phyloP scores from a whole-genome alignment of 768 basidiomycete species.

The Trametes cinnabarina region DNA sequence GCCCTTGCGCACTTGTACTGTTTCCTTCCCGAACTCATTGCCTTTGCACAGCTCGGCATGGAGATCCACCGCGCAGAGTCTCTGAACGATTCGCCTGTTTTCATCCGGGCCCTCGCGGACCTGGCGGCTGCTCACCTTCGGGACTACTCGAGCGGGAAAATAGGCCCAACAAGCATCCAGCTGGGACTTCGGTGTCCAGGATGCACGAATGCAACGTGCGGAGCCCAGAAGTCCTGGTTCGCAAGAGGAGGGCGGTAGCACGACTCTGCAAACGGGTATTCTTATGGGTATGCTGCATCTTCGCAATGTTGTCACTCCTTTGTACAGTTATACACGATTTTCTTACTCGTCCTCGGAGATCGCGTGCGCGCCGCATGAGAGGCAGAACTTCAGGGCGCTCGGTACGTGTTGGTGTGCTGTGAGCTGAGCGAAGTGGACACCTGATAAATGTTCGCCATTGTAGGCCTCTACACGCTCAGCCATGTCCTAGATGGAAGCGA shows the following conservation, averaged over 20 bases:
- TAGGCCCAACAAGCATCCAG: constrained; percentile 71
- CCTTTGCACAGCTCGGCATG: constrained; percentile 71
- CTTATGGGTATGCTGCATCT: background rate
- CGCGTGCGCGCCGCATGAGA: no score
- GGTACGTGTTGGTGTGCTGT: no score
- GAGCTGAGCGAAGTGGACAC: no score
- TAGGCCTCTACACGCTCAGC: no score
- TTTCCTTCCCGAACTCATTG: background rate
- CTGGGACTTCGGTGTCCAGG: constrained; percentile 89
- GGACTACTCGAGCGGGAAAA: constrained; percentile 52
- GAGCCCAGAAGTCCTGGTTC: constrained; percentile 87
- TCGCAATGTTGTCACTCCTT: background rate
- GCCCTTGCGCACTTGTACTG: constrained; percentile 18
- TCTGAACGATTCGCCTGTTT: constrained; percentile 93
- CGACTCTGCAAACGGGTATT: background rate
- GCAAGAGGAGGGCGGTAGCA: constrained; percentile 58
- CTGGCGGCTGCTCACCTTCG: constrained; percentile 79
- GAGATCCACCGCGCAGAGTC: constrained; percentile 87
- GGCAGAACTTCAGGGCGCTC: background rate
- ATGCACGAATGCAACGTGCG: constrained; percentile 87
- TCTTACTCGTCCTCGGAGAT: background rate
- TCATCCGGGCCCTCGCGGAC: constrained; percentile 92
- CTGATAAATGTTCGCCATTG: no score
- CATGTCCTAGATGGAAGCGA: no score
- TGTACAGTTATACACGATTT: background rate